Percentiles rank a stretch among this genome's conserved stretches.
Evolutionary conservation across 257 asterid genomes (phyloP).

Genomic region (Schizonepeta tenuifolia): DNA sequence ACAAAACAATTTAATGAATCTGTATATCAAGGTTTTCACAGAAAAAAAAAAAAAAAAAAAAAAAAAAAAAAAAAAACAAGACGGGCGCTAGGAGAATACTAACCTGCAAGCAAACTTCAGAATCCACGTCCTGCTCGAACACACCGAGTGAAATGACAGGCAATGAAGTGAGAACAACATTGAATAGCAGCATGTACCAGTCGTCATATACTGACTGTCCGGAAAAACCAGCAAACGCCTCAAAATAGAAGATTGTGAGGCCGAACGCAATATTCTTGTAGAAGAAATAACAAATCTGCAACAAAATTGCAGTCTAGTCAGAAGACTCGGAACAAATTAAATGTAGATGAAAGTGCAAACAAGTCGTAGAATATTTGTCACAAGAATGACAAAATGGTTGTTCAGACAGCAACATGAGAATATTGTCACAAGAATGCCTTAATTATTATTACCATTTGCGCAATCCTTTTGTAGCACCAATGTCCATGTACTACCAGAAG

Average conservation of each 20-base stretch:
- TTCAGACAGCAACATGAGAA: not conserved
- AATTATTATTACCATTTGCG: slow-evolving; percentile 94
- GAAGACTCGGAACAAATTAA: slow-evolving; percentile 21
- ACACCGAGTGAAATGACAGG: slow-evolving; percentile 98
- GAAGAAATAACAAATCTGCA: slow-evolving; percentile 96
- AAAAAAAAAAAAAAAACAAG: too few species aligned
- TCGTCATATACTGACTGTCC: slow-evolving; percentile 93
- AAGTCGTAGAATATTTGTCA: slow-evolving; percentile 12
- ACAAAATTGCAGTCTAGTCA: slow-evolving; percentile 32
- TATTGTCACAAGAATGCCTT: too few species aligned
- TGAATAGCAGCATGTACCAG: slow-evolving; percentile 92
- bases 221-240: slow-evolving; percentile 94
- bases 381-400: not conserved
- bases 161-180: slow-evolving; percentile 89
- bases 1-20: too few species aligned
- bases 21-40: too few species aligned
- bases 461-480: slow-evolving; percentile 99
- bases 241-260: slow-evolving; percentile 94
- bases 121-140: slow-evolving; percentile 96
- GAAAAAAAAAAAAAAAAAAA: too few species aligned
- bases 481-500: slow-evolving; percentile 97
- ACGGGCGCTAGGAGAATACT: slow-evolving; percentile 28
- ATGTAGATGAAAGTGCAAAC: not conserved
- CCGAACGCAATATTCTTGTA: slow-evolving; percentile 99
- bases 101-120: slow-evolving; percentile 98